phyloP scores from a whole-genome alignment of 805 yeast species.

The Pichia scutulata region DNA sequence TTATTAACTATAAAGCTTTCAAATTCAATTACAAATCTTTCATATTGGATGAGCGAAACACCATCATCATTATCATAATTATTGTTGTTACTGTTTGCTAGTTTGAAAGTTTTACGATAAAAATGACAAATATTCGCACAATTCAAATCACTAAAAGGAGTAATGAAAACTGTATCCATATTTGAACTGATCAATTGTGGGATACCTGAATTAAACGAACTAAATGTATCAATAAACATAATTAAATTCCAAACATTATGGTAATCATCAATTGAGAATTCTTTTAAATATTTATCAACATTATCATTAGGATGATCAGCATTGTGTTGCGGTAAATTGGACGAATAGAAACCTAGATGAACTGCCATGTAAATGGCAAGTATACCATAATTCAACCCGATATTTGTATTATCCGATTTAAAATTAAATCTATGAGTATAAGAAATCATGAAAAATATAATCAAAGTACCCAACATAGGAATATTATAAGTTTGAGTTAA shows the following conservation, averaged over 20 bases:
- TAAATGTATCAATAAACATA: constrained; percentile 18
- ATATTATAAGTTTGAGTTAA: constrained; percentile 12
- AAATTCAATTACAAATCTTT: constrained; percentile 14
- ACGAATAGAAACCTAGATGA: constrained; percentile 13
- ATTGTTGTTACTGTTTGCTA: constrained; percentile 5
- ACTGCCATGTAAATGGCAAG: constrained; percentile 19
- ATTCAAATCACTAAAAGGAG: constrained; percentile 1
- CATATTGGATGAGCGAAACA: constrained; percentile 13
- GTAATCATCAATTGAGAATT: constrained; percentile 15
- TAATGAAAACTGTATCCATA: constrained; percentile 7
- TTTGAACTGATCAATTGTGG: constrained; percentile 13
- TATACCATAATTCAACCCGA: constrained; percentile 13
- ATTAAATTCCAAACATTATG: constrained; percentile 14
- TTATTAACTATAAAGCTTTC: constrained; percentile 13
- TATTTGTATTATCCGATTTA: constrained; percentile 15
- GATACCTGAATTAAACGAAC: constrained; percentile 18
- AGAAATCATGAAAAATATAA: constrained; percentile 15
- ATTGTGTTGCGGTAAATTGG: not conserved
- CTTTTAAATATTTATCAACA: constrained; percentile 4
- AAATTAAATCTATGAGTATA: constrained; percentile 13
- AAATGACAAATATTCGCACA: constrained; percentile 6
- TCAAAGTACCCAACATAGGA: constrained; percentile 14
- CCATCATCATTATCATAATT: not conserved
- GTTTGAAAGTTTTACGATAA: constrained; percentile 10
- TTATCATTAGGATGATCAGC: not conserved